These are phyloP conservation scores for Nannizzia gypsea DNA, from an alignment of 2,329 filamentous ascomycete genomes.

Conservation along the genomic window DNA sequence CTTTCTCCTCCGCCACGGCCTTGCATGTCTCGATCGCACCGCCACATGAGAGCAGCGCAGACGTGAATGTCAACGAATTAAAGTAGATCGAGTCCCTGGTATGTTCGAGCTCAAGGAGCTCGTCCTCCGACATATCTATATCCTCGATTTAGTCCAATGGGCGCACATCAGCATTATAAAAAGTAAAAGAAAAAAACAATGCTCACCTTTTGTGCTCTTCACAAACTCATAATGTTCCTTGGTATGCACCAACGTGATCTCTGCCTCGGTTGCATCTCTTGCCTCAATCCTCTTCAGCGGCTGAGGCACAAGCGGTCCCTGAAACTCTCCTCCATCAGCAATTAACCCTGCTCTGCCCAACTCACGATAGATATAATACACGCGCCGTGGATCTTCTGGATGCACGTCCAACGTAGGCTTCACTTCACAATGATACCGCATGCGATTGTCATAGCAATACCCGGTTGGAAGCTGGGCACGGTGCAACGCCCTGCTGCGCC, in stretches of 20 bases:
- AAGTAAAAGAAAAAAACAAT: not conserved
- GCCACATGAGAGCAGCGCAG: slow-evolving; percentile 72
- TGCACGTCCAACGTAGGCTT: slow-evolving; percentile 61
- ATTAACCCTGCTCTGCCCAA: slow-evolving; percentile 73
- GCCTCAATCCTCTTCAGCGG: slow-evolving; percentile 60
- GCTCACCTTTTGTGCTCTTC: slow-evolving; percentile 40
- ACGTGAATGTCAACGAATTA: slow-evolving; percentile 67
- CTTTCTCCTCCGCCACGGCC: slow-evolving; percentile 67
- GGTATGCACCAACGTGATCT: slow-evolving; percentile 71
- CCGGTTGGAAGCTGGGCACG: slow-evolving; percentile 53
- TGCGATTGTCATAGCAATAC: slow-evolving; percentile 81
- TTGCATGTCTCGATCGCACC: slow-evolving; percentile 93
- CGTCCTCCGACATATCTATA: slow-evolving; percentile 42
- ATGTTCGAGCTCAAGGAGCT: slow-evolving; percentile 58
- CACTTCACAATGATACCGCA: slow-evolving; percentile 89
- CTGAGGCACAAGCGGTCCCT: slow-evolving; percentile 39
- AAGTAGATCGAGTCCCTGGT: slow-evolving; percentile 71
- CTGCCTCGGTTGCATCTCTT: slow-evolving; percentile 62
- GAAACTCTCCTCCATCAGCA: slow-evolving; percentile 43
- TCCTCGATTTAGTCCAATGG: not conserved
- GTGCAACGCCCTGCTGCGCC: slow-evolving; percentile 33
- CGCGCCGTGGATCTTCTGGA: slow-evolving; percentile 84
- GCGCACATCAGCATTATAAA: not conserved
- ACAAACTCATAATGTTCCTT: slow-evolving; percentile 72
- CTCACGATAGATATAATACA: slow-evolving; percentile 84